These are phyloP conservation scores for Penicillium sp. DNA, from an alignment of 2,329 filamentous ascomycete genomes.

Conservation along the genomic window DNA sequence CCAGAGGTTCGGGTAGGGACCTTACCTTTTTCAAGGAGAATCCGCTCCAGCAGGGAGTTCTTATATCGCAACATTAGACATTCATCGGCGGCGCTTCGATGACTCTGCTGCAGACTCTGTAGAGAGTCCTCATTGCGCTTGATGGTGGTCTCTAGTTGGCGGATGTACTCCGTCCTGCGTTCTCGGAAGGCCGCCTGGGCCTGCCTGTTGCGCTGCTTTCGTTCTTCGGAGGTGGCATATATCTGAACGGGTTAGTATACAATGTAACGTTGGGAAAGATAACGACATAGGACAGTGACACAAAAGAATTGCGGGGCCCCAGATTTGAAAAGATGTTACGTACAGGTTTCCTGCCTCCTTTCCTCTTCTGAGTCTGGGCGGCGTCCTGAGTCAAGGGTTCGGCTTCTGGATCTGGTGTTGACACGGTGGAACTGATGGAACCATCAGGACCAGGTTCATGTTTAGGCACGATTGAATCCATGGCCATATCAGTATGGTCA, in stretches of 20 bases:
- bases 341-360: constrained; percentile 97
- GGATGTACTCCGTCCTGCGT: constrained; percentile 97
- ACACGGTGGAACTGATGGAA: constrained; percentile 46
- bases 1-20: neutral
- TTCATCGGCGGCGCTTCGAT: constrained; percentile 91
- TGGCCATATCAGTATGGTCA: constrained; percentile 42
- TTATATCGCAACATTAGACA: constrained; percentile 98
- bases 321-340: constrained; percentile 40
- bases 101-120: constrained; percentile 87
- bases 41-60: constrained; percentile 92
- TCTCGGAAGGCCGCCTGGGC: constrained; percentile 97
- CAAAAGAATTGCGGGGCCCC: constrained; percentile 32
- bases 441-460: constrained; percentile 33
- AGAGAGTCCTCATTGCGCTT: constrained; percentile 94
- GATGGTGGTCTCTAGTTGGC: constrained; percentile 96
- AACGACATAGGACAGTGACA: constrained; percentile 2
- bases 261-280: constrained; percentile 1
- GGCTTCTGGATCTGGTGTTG: constrained; percentile 47
- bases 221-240: constrained; percentile 97
- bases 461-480: constrained; percentile 29
- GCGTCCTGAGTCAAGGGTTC: constrained; percentile 42
- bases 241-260: constrained; percentile 58
- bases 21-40: constrained; percentile 89
- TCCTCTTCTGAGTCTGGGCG: constrained; percentile 74
- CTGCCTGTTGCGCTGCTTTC: constrained; percentile 95